Percentiles rank a stretch among this genome's conserved stretches.
Conservation (phyloP, 148 eudicot species). For the Limonium bicolor region DNA sequence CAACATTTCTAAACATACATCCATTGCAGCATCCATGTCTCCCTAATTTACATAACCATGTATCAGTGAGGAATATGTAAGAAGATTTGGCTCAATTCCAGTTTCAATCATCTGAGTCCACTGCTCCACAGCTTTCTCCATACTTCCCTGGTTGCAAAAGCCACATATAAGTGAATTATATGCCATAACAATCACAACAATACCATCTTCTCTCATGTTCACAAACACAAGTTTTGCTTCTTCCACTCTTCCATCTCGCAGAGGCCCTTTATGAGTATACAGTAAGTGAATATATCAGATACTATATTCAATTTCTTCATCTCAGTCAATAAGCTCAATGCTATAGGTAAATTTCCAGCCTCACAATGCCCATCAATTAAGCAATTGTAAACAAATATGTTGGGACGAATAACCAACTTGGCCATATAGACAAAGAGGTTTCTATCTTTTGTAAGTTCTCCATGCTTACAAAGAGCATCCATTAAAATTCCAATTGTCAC, state of each 20-base stretch:
- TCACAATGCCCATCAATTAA: conserved; percentile 46
- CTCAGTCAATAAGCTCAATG: conserved; percentile 20
- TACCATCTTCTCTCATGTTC: conserved; percentile 36
- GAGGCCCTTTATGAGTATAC: conserved; percentile 47
- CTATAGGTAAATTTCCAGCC: conserved; percentile 32
- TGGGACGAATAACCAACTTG: conserved; percentile 45
- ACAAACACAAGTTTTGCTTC: conserved; percentile 40
- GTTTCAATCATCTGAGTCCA: conserved; percentile 53
- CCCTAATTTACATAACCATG: conserved; percentile 46
- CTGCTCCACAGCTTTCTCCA: conserved; percentile 52
- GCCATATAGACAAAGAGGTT: conserved; percentile 41
- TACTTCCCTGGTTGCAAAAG: conserved; percentile 42
- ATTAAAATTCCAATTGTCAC: conserved; percentile 47
- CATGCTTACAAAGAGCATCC: conserved; percentile 35
- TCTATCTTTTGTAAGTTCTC: conserved; percentile 29
- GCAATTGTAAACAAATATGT: conserved; percentile 51
- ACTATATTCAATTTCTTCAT: conserved; percentile 29
- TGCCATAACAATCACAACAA: conserved; percentile 34
- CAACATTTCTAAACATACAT: conserved; percentile 48
- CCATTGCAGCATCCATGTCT: conserved; percentile 56
- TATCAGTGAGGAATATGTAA: conserved; percentile 58
- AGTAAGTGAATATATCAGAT: conserved; percentile 46
- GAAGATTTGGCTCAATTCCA: conserved; percentile 36
- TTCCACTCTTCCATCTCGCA: conserved; percentile 40
- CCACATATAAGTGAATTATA: conserved; percentile 55